phyloP scores from a whole-genome alignment of 345 rosid genomes.

The Melastoma malabathricum region DNA sequence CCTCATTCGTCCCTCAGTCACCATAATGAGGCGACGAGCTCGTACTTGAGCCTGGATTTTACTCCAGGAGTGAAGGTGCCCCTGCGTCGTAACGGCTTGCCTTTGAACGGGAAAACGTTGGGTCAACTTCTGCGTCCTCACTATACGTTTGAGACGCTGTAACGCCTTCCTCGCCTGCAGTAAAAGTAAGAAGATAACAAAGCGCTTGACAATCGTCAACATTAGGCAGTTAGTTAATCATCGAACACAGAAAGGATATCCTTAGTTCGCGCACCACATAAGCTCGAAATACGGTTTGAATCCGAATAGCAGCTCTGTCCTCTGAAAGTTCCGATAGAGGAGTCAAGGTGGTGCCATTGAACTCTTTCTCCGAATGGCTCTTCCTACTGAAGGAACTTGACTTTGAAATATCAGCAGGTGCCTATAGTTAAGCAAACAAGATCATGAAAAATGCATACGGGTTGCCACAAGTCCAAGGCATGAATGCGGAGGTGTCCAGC shows the following conservation, averaged over 20 bases:
- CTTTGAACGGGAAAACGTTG: slow-evolving; percentile 37
- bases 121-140: slow-evolving; percentile 33
- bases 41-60: slow-evolving; percentile 51
- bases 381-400: slow-evolving; percentile 56
- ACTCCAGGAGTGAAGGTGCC: slow-evolving; percentile 83
- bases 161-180: slow-evolving; percentile 64
- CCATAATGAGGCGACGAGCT: slow-evolving; percentile 69
- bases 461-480: neutral
- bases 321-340: slow-evolving; percentile 26
- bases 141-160: slow-evolving; percentile 49
- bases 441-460: neutral
- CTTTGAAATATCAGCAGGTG: slow-evolving; percentile 34
- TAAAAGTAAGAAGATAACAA: neutral
- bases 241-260: neutral
- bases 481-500: neutral
- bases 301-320: slow-evolving; percentile 54
- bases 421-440: slow-evolving; percentile 24
- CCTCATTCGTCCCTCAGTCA: slow-evolving; percentile 52
- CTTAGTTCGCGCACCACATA: slow-evolving; percentile 31
- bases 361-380: slow-evolving; percentile 17
- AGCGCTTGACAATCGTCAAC: neutral
- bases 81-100: slow-evolving; percentile 49
- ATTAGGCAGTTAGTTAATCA: neutral
- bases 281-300: slow-evolving; percentile 72
- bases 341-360: slow-evolving; percentile 6